Conservation (phyloP, 805 yeast species). For the Saturnispora besseyi region DNA sequence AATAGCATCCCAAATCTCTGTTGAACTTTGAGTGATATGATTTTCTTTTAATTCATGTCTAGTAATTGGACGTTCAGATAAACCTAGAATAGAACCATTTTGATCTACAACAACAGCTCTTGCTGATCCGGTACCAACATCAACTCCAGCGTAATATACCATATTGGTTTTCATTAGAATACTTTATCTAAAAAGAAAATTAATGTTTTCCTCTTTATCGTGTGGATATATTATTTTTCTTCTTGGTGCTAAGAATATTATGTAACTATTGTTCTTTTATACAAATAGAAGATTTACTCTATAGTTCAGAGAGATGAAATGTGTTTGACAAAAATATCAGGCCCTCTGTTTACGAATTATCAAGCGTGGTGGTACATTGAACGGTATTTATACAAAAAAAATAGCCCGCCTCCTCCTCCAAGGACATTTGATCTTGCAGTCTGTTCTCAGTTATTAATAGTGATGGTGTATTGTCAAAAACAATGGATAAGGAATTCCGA, state of each 20-base stretch:
- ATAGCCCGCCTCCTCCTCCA: background rate
- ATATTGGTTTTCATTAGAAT: background rate
- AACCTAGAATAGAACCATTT: constrained; percentile 68
- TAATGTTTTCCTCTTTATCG: too few species aligned
- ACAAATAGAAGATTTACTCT: too few species aligned
- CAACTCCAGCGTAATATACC: constrained; percentile 32
- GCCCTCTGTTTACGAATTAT: too few species aligned
- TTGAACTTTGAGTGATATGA: constrained; percentile 76
- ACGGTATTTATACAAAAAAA: background rate
- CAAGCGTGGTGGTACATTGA: too few species aligned
- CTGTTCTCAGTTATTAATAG: background rate
- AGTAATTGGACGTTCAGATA: constrained; percentile 71
- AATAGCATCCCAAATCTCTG: constrained; percentile 86
- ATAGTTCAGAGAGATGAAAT: too few species aligned
- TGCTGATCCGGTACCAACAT: constrained; percentile 93
- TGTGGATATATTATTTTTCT: too few species aligned
- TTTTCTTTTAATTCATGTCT: constrained; percentile 67
- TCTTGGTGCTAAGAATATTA: too few species aligned
- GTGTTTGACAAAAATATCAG: too few species aligned
- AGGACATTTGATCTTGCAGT: background rate
- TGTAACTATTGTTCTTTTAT: too few species aligned
- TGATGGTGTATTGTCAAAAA: background rate
- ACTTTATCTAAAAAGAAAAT: background rate
- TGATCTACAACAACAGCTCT: constrained; percentile 87
- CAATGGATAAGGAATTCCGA: background rate